Evolutionary conservation across 2,329 filamentous ascomycete species (phyloP).

Genomic region (Neurospora crassa): DNA sequence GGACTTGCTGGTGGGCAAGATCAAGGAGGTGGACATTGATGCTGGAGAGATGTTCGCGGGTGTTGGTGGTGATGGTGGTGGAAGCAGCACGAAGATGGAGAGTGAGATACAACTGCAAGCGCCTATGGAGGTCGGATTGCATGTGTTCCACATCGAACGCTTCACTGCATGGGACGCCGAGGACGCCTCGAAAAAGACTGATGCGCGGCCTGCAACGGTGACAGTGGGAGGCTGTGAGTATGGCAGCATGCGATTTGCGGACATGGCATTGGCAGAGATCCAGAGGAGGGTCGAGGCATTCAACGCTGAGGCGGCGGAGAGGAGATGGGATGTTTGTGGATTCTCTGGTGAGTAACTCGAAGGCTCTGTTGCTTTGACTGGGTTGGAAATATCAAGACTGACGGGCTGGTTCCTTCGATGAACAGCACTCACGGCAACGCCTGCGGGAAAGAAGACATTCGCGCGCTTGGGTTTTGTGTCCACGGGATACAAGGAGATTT

Average conservation of each 20-base stretch:
- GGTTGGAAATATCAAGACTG: background rate
- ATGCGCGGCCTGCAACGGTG: background rate
- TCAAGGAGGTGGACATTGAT: slow-evolving; percentile 23
- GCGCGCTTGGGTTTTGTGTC: slow-evolving; percentile 18
- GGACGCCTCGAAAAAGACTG: background rate
- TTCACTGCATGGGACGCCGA: slow-evolving; percentile 8
- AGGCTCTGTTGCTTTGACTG: background rate
- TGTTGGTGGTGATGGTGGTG: too few relatives aligned
- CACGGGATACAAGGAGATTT: slow-evolving; percentile 23
- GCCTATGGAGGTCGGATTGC: slow-evolving; percentile 20
- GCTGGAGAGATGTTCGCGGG: slow-evolving; percentile 16
- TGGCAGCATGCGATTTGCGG: slow-evolving; percentile 14
- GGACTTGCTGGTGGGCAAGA: slow-evolving; percentile 19
- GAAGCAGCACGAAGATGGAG: background rate
- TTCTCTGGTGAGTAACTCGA: slow-evolving; percentile 18
- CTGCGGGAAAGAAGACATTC: slow-evolving; percentile 20
- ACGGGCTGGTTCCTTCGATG: background rate
- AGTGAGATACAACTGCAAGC: background rate
- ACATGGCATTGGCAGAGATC: slow-evolving; percentile 16
- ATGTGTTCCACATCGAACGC: slow-evolving; percentile 28
- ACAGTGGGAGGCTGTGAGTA: background rate
- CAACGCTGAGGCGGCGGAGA: background rate
- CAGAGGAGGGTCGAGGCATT: slow-evolving; percentile 2
- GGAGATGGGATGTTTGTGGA: slow-evolving; percentile 19
- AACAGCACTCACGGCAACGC: slow-evolving; percentile 23